A percentile compares a stretch with the other conserved stretches of the same genome.
phyloP scores from a whole-genome alignment of 257 asterid species.

The Lavandula angustifolia region DNA sequence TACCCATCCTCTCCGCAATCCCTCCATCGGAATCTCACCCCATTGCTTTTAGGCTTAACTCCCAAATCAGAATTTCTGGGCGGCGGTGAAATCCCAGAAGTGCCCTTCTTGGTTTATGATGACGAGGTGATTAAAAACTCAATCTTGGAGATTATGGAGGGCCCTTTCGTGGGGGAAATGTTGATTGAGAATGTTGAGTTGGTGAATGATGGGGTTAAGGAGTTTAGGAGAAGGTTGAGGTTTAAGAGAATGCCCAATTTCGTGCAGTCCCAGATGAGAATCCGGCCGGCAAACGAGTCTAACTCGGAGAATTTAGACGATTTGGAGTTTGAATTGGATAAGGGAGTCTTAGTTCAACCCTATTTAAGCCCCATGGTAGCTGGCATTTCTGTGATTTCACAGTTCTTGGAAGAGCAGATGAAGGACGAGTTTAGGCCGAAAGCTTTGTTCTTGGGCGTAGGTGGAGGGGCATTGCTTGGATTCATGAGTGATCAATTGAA shows the following conservation, averaged over 20 bases:
- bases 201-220: slow-evolving; percentile 41
- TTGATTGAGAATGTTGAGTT: slow-evolving; percentile 73
- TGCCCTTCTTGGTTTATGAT: slow-evolving; percentile 67
- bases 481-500: slow-evolving; percentile 51
- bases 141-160: slow-evolving; percentile 59
- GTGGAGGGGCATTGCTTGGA: slow-evolving; percentile 86
- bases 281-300: slow-evolving; percentile 37
- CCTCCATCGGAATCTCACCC: slow-evolving; percentile 31
- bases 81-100: slow-evolving; percentile 41
- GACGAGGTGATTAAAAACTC: slow-evolving; percentile 57
- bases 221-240: slow-evolving; percentile 86
- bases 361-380: slow-evolving; percentile 87
- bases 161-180: slow-evolving; percentile 72
- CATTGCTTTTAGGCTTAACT: slow-evolving; percentile 55
- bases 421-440: slow-evolving; percentile 46
- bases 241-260: slow-evolving; percentile 88
- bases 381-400: slow-evolving; percentile 54
- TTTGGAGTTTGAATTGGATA: slow-evolving; percentile 55
- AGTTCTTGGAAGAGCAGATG: slow-evolving; percentile 42
- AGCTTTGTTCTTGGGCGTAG: slow-evolving; percentile 84
- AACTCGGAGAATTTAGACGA: slow-evolving; percentile 35
- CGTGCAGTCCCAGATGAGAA: slow-evolving; percentile 70
- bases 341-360: slow-evolving; percentile 60
- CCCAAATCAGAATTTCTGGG: slow-evolving; percentile 57
- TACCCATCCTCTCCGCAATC: slow-evolving; percentile 8